Conservation (phyloP, 2,329 filamentous ascomycete genomes). For the Cladosporium sp. region DNA sequence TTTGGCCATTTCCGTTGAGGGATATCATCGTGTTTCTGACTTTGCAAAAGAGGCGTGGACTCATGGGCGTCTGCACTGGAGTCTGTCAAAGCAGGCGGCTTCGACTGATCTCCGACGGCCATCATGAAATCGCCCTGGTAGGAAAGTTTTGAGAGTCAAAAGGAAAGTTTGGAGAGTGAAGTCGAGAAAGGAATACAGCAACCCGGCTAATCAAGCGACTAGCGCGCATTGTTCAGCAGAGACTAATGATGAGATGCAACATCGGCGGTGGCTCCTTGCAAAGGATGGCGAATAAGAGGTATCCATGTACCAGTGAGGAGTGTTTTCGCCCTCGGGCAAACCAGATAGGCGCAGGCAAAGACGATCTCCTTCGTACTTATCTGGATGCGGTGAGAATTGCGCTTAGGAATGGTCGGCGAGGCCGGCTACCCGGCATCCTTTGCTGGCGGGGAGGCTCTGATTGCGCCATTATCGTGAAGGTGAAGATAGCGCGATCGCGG, state of each 20-base stretch:
- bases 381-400: not conserved
- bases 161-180: not conserved
- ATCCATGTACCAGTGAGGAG: not conserved
- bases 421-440: conserved; percentile 9
- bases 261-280: too few species aligned
- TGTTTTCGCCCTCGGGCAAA: not conserved
- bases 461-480: not conserved
- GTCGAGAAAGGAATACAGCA: not conserved
- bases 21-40: not conserved
- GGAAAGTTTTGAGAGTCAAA: not conserved
- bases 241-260: not conserved
- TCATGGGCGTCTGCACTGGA: not conserved
- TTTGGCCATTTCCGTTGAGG: conserved; percentile 20
- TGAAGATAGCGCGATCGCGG: not conserved
- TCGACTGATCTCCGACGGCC: not conserved
- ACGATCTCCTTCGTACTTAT: too few species aligned
- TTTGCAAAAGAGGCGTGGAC: conserved; percentile 7
- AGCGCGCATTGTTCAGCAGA: not conserved
- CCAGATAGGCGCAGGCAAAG: not conserved
- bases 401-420: not conserved
- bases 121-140: not conserved
- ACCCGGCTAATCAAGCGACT: conserved; percentile 1
- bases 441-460: too few species aligned
- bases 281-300: not conserved
- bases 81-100: not conserved